Evolutionary conservation across 306 rosid genomes (phyloP).

Genomic region (Fagus sylvatica): DNA sequence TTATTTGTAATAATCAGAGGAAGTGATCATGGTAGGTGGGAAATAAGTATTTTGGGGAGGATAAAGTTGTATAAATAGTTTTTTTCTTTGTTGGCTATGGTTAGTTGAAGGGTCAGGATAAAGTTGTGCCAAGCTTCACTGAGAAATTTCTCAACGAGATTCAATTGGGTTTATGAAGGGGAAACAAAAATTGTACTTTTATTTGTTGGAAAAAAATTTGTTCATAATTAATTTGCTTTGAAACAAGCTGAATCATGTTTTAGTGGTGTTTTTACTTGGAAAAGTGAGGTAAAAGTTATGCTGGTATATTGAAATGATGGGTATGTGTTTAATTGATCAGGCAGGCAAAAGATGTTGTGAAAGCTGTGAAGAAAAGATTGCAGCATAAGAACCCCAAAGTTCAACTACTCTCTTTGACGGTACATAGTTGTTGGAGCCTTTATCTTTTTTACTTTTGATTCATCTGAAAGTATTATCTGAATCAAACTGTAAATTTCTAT

Average conservation of each 20-base stretch:
- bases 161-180: not conserved
- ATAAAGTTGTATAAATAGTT: not conserved
- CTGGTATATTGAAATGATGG: conserved; percentile 28
- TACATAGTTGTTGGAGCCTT: conserved; percentile 26
- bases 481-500: conserved; percentile 5
- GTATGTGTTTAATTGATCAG: conserved; percentile 45
- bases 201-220: not conserved
- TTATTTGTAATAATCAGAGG: not conserved
- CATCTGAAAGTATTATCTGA: conserved; percentile 11
- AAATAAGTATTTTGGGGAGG: not conserved
- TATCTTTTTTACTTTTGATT: conserved; percentile 14
- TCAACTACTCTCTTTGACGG: conserved; percentile 88
- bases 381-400: conserved; percentile 90
- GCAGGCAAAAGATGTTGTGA: conserved; percentile 97
- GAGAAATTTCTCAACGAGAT: not conserved
- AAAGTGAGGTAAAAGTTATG: not conserved
- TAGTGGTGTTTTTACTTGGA: conserved; percentile 3
- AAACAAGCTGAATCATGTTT: not conserved
- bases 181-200: not conserved
- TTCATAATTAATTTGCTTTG: not conserved
- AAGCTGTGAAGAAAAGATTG: conserved; percentile 89
- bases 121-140: not conserved
- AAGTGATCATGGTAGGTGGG: not conserved
- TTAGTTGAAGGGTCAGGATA: conserved; percentile 1
- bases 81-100: not conserved